Percentiles rank a stretch among this genome's conserved stretches.
Evolutionary conservation across 2,329 filamentous ascomycete species (phyloP).

Genomic region (Fusarium sp.): DNA sequence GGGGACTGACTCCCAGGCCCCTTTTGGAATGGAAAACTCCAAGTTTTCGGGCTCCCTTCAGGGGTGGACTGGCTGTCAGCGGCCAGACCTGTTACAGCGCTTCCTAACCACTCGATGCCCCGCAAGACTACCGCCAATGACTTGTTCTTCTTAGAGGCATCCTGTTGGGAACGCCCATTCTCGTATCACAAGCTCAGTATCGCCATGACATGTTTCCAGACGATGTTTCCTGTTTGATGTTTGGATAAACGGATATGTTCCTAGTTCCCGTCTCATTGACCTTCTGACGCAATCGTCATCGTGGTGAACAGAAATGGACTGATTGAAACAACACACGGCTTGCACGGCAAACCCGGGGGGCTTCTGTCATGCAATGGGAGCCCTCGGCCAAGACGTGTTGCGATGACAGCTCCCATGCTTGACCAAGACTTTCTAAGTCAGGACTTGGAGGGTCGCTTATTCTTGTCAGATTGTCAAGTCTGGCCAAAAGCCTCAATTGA

Average conservation of each 20-base stretch:
- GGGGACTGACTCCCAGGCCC: constrained; percentile 27
- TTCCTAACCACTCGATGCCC: constrained; percentile 44
- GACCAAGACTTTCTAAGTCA: constrained; percentile 11
- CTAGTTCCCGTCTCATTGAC: constrained; percentile 23
- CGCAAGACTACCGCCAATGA: constrained; percentile 39
- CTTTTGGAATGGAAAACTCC: constrained; percentile 27
- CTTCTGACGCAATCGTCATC: constrained; percentile 33
- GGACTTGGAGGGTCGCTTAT: constrained; percentile 17
- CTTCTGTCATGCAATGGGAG: constrained; percentile 25
- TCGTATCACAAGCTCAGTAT: constrained; percentile 28
- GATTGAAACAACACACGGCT: constrained; percentile 39
- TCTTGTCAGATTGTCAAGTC: constrained; percentile 29
- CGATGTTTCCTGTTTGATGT: constrained; percentile 35
- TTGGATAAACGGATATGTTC: constrained; percentile 23
- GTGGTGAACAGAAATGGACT: constrained; percentile 29
- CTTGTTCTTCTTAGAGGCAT: constrained; percentile 41
- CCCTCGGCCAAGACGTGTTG: constrained; percentile 3
- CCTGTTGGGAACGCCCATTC: constrained; percentile 31
- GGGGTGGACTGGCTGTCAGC: constrained; percentile 34
- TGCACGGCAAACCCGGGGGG: constrained; percentile 19
- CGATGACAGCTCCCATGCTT: constrained; percentile 10
- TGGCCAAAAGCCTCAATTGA: constrained; percentile 13
- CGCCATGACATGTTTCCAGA: constrained; percentile 19
- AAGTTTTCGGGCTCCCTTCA: constrained; percentile 35
- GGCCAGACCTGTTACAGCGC: constrained; percentile 33